Evolutionary conservation across 2,329 filamentous ascomycete genomes (phyloP).

Genomic region (Xylariales sp.): DNA sequence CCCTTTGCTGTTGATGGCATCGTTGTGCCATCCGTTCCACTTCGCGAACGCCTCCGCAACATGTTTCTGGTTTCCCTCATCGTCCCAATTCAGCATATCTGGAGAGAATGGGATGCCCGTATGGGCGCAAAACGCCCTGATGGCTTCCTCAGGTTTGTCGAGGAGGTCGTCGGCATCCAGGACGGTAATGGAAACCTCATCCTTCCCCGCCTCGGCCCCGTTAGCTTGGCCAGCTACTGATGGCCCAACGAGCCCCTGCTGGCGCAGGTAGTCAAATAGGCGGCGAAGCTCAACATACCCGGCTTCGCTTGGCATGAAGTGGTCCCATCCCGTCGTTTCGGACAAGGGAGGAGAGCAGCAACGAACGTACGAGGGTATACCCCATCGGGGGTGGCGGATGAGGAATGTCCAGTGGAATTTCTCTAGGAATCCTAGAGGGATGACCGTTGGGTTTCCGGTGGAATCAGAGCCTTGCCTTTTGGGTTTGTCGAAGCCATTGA

Average conservation of each 20-base stretch:
- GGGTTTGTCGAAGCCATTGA: constrained; percentile 33
- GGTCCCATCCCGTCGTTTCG: constrained; percentile 82
- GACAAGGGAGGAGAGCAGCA: constrained; percentile 91
- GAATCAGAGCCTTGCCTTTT: constrained; percentile 56
- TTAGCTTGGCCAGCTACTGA: constrained; percentile 62
- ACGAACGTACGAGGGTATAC: constrained; percentile 93
- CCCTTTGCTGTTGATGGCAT: constrained; percentile 85
- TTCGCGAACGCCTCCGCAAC: constrained; percentile 88
- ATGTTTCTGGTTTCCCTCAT: constrained; percentile 74
- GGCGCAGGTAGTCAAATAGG: constrained; percentile 85
- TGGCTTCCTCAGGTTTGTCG: constrained; percentile 80
- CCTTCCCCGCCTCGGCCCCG: constrained; percentile 39
- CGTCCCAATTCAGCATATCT: constrained; percentile 87
- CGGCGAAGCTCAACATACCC: constrained; percentile 90
- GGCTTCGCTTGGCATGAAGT: constrained; percentile 88
- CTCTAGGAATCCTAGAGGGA: constrained; percentile 78
- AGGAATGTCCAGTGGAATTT: constrained; percentile 95
- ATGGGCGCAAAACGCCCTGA: constrained; percentile 83
- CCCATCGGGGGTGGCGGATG: constrained; percentile 92
- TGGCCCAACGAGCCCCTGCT: constrained; percentile 76
- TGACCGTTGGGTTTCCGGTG: constrained; percentile 82
- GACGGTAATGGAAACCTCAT: constrained; percentile 77
- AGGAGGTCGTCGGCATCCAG: constrained; percentile 95
- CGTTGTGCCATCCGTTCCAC: constrained; percentile 97
- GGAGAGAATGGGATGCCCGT: constrained; percentile 81